Conservation (phyloP, 345 rosid species). For the Citrus hindsii region DNA sequence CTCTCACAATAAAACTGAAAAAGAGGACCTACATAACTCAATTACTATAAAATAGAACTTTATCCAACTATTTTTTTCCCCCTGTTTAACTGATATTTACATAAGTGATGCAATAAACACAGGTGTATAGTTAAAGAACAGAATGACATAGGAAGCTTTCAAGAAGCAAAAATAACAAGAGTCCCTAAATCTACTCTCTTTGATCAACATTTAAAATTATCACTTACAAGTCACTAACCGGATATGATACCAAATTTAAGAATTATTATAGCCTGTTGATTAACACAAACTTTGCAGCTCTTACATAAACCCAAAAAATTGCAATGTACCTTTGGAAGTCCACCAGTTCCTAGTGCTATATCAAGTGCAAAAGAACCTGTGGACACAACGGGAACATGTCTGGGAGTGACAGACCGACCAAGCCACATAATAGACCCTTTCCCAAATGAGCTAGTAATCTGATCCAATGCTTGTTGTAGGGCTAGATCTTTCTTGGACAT, state of each 20-base stretch:
- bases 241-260: not conserved
- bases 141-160: not conserved
- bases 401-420: conserved; percentile 61
- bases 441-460: conserved; percentile 75
- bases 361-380: conserved; percentile 90
- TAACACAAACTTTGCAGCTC: not conserved
- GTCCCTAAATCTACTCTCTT: not conserved
- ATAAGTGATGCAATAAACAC: not conserved
- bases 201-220: not conserved
- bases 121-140: not conserved
- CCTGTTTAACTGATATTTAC: not conserved
- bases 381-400: conserved; percentile 76
- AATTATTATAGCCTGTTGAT: not conserved
- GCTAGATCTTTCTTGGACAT: conserved; percentile 86
- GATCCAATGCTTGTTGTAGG: conserved; percentile 81
- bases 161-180: not conserved
- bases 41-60: not conserved
- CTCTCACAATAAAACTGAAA: not conserved
- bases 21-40: not conserved
- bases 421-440: conserved; percentile 97
- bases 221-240: not conserved
- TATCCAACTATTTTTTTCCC: not conserved
- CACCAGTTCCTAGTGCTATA: conserved; percentile 84
- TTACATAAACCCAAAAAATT: not conserved
- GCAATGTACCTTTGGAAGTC: conserved; percentile 81